These are phyloP conservation scores for Ganoderma sinense DNA, from an alignment of 1,284 basidiomycete species.

Conservation along the genomic window DNA sequence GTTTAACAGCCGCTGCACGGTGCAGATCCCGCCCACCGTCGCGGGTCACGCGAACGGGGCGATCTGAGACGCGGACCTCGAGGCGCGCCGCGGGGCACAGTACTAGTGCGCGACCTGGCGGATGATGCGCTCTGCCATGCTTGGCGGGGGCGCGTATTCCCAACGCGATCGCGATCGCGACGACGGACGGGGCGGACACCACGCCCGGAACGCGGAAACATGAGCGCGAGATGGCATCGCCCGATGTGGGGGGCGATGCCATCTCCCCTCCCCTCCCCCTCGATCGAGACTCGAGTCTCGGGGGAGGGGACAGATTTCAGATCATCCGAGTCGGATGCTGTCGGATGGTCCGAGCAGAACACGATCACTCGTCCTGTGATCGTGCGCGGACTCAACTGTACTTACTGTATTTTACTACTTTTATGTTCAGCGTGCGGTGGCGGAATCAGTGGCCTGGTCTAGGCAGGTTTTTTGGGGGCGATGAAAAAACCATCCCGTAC, in stretches of 20 bases:
- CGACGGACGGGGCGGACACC: not conserved
- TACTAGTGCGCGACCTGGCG: not conserved
- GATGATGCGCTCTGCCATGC: not conserved
- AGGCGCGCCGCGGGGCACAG: not conserved
- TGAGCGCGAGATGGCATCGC: not conserved
- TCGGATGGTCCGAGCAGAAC: not conserved
- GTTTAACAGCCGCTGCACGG: not conserved
- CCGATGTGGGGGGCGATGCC: not conserved
- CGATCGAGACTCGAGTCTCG: not conserved
- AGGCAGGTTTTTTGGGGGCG: not conserved
- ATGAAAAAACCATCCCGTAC: not conserved
- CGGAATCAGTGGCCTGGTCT: no score
- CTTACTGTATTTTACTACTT: no score
- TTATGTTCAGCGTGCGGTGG: no score
- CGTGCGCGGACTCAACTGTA: not conserved
- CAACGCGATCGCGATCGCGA: not conserved
- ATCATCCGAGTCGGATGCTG: no score
- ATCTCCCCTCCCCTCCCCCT: not conserved
- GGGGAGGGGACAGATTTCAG: not conserved
- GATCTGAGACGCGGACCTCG: not conserved
- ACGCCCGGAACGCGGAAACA: not conserved
- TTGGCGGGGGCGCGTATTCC: not conserved
- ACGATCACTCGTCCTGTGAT: not conserved
- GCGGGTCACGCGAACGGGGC: not conserved
- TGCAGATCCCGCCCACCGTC: not conserved